Evolutionary conservation across 192 early-diverging fungal genomes (phyloP), one percentile per base, ranked within the genome.

Genomic region (Umbelopsis sp.): DNA sequence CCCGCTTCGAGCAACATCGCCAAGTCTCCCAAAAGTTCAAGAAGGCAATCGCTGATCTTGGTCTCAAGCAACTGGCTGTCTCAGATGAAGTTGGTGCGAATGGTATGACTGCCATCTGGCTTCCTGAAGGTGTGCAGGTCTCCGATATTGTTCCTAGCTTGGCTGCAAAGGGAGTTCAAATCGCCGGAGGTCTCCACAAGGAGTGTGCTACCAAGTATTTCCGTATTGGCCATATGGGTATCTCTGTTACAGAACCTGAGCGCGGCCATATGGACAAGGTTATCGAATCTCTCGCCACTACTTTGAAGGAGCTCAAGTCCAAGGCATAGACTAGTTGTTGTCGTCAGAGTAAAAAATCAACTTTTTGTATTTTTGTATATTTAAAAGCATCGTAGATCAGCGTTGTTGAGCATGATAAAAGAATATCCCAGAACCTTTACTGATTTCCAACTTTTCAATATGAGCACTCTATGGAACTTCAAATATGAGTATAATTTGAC

Each of bases 101-200:
- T 72, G 91, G 90, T 16, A 92, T 94, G 93, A 93, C 92, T 6
- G 93, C 92, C 67, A 77, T 91, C 25, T 98, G 94, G 88, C 92
- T 93, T 78, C 97, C 97, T 9, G 89, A 93, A 73, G 86, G 85
- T 38, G 84, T 99, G 71, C 77, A 87, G 70, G 89, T 86, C 0
- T 82, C 91, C 20, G 92, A 92, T 59, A 80, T 97, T 47, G 82
- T 99, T 74, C 84, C 89, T 68, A 89, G 86, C 78, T 80, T 99
- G 34, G 89, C 91, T 54, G 88, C 85, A 4, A 83, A 87, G 65
- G 93, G 95, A 50, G 89, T 99, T 47, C 90, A 96, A 25, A 86
- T 95, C 59, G 97, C 97, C 44, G 97, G 95, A 73, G 97, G 97
- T 62, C 89, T 99, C 49, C 92, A 96, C 66, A 84, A 85, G 16